These are phyloP conservation scores for Rubia tinctorum DNA, from an alignment of 305 asterid genomes.

Conservation along the genomic window DNA sequence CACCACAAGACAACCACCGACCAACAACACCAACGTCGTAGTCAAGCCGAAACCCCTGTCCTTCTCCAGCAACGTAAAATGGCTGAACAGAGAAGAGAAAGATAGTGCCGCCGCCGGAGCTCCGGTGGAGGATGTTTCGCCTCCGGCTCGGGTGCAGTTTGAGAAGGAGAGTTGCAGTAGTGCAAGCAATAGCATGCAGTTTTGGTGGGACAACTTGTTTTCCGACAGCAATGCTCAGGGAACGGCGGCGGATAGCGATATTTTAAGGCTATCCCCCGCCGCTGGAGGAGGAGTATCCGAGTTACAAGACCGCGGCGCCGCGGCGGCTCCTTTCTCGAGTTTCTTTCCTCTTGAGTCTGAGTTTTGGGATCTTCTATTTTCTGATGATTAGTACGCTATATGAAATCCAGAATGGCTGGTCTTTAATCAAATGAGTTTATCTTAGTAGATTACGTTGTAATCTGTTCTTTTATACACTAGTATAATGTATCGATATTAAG, in stretches of 20 bases:
- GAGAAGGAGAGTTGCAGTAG: not conserved
- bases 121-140: not conserved
- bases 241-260: not conserved
- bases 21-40: not conserved
- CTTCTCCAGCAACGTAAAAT: constrained; percentile 2
- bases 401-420: not conserved
- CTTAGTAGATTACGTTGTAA: no score
- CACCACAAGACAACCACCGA: not conserved
- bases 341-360: not conserved
- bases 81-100: not conserved
- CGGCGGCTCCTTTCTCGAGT: not conserved
- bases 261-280: not conserved
- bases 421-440: no score
- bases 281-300: constrained; percentile 1
- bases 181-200: not conserved
- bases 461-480: no score
- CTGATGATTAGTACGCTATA: not conserved
- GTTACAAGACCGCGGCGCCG: not conserved
- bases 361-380: not conserved
- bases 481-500: no score
- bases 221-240: not conserved
- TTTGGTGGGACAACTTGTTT: constrained; percentile 16
- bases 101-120: not conserved
- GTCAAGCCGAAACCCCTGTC: constrained; percentile 17
- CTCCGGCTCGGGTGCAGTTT: not conserved